Conservation (phyloP, 805 yeast genomes). For the Wickerhamomyces sydowiorum region DNA sequence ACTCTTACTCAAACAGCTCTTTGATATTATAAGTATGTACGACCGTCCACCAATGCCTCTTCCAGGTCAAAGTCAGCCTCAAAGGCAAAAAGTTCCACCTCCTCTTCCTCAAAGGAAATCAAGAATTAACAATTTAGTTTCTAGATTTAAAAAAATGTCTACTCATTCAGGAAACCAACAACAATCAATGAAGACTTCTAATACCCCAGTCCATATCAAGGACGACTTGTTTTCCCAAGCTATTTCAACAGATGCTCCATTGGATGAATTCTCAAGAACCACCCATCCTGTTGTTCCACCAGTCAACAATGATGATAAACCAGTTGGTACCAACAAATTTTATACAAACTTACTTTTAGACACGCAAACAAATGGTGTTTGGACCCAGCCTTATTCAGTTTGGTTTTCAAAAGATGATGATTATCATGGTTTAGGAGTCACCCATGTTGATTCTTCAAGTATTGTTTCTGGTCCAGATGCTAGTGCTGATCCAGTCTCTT, state of each 20-base stretch:
- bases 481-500: constrained; percentile 43
- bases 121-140: constrained; percentile 6
- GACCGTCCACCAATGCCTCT: constrained; percentile 26
- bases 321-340: constrained; percentile 73
- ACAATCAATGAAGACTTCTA: constrained; percentile 2
- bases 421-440: constrained; percentile 56
- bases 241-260: constrained; percentile 39
- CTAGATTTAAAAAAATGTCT: constrained; percentile 13
- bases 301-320: constrained; percentile 22
- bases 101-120: constrained; percentile 1
- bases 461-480: constrained; percentile 69
- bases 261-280: constrained; percentile 30
- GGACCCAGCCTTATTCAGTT: constrained; percentile 79
- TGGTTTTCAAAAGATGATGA: constrained; percentile 53
- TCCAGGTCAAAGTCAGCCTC: constrained; percentile 11
- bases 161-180: constrained; percentile 1
- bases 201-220: constrained; percentile 3
- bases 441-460: constrained; percentile 55
- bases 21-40: constrained; percentile 19
- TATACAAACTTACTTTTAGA: constrained; percentile 68
- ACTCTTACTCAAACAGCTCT: constrained; percentile 1
- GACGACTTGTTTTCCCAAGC: constrained; percentile 35
- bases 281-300: constrained; percentile 25
- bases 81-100: background rate
- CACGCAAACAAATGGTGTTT: constrained; percentile 60